Conservation (phyloP, 1,284 basidiomycete species). For the Wallemia ichthyophaga region DNA sequence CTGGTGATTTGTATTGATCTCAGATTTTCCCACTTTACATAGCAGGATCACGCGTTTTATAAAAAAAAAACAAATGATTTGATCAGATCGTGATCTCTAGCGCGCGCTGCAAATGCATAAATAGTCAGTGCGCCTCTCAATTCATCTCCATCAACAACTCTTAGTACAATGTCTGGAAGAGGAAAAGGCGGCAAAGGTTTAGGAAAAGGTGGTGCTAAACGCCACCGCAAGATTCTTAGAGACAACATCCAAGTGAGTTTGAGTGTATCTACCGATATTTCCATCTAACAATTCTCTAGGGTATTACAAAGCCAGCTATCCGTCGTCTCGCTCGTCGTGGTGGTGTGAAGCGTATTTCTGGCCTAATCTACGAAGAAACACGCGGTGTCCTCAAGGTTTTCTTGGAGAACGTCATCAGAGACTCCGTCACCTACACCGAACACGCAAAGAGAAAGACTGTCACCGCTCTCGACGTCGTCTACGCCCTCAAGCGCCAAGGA, state of each 20-base stretch:
- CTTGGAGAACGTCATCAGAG: constrained; percentile 40
- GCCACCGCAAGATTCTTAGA: constrained; percentile 52
- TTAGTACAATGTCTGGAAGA: constrained; percentile 35
- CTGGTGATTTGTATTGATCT: no score
- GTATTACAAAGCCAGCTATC: constrained; percentile 69
- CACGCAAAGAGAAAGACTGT: constrained; percentile 20
- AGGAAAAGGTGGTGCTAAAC: constrained; percentile 63
- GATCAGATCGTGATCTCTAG: no score
- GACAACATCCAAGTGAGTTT: constrained; percentile 44
- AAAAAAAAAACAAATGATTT: no score
- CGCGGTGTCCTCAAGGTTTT: constrained; percentile 55
- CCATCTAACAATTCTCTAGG: constrained; percentile 10
- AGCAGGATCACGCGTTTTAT: no score
- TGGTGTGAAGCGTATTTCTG: constrained; percentile 81
- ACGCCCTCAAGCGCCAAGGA: constrained; percentile 70
- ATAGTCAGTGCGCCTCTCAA: no score
- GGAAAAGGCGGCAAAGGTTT: constrained; percentile 41
- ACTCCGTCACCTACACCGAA: constrained; percentile 30
- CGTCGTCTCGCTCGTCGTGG: constrained; percentile 80
- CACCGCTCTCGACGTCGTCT: constrained; percentile 30
- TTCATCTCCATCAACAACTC: background rate
- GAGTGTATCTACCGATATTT: constrained; percentile 8
- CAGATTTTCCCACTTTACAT: no score
- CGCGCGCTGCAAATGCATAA: no score
- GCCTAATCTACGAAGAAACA: constrained; percentile 76